Evolutionary conservation across 352 stramenopile genomes (phyloP).

Genomic region (Peronosclerospora sorghi): DNA sequence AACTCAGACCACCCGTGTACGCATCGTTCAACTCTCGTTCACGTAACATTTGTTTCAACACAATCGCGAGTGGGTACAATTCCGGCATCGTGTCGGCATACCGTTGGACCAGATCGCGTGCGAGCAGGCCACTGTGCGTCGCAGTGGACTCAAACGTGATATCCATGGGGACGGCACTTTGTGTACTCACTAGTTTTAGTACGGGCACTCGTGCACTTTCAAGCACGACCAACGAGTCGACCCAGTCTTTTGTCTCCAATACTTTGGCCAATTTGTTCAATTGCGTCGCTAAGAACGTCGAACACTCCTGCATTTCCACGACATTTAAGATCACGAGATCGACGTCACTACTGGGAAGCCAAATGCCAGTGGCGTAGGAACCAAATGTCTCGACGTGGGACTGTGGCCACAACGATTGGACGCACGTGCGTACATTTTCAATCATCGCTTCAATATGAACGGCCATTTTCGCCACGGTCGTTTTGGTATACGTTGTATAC

Average conservation of each 20-base stretch:
- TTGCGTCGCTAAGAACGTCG: constrained; percentile 40
- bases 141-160: constrained; percentile 77
- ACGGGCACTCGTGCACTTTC: constrained; percentile 79
- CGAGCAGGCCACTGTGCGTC: constrained; percentile 73
- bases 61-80: constrained; percentile 80
- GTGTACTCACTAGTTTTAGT: constrained; percentile 67
- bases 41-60: constrained; percentile 86
- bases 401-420: constrained; percentile 59
- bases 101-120: constrained; percentile 75
- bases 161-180: constrained; percentile 73
- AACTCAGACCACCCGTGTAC: constrained; percentile 86
- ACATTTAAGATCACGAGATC: constrained; percentile 76
- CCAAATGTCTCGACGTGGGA: constrained; percentile 75
- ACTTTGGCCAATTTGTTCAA: constrained; percentile 44
- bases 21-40: constrained; percentile 86
- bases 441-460: constrained; percentile 83
- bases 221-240: constrained; percentile 71
- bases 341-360: constrained; percentile 78
- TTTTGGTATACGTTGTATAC: constrained; percentile 60
- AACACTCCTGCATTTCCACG: constrained; percentile 45
- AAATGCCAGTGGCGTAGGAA: constrained; percentile 81
- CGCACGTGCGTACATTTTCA: constrained; percentile 50
- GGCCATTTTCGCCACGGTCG: constrained; percentile 60
- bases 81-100: constrained; percentile 77
- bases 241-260: constrained; percentile 55